Base-by-base conservation (phyloP, 2,329 filamentous ascomycete genomes). In the Ceratocystis cubensis region DNA sequence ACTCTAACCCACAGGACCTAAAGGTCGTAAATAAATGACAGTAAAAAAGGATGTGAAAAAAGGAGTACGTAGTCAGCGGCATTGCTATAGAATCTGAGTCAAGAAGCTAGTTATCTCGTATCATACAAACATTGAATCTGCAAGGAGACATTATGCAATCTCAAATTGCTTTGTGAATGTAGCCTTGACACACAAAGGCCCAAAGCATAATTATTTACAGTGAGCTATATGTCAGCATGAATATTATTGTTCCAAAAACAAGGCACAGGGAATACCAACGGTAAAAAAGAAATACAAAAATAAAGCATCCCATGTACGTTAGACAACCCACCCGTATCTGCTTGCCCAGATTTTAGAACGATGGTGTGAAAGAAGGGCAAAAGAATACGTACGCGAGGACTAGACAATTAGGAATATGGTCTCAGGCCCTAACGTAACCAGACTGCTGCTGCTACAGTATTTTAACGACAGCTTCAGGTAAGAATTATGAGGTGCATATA, bases 71-170 rank as follows among this genome's bases (percentile, higher is more conserved):
- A 33, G 53, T 28, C 15, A 20, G 50, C 7, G 30, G 53, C 22
- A 25, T 57, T n/a, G 53, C 4, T 57, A 28, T 22, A 30, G 37
- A 41, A 41, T 13, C 10, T 41, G 10, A 41, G 10, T 41, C 37
- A 41, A 41, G 37, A 30, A 33, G 22, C 13, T 10, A n/a, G 53
- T n/a, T 17, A 15, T 57, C 25, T 57, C 53, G 53, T 57, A 57
- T 57, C 53, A 57, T 30, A 13, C 53, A 57, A 57, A 30, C 22
- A 15, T 30, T 30, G 53, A 15, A 15, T 8, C 25, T 57, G 53
- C 53, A 57, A 57, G 53, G 53, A 57, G 53, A 57, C 25, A 57
- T 30, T 57, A 28, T 25, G 53, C 25, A 57, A 57, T 57, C 53
- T 57, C 53, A 30, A 57, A n/a, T 30, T 57, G 5, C 10, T 15